These are phyloP conservation scores for Backusella macrospora DNA, from an alignment of 192 early-diverging fungal genomes.

Conservation along the genomic window DNA sequence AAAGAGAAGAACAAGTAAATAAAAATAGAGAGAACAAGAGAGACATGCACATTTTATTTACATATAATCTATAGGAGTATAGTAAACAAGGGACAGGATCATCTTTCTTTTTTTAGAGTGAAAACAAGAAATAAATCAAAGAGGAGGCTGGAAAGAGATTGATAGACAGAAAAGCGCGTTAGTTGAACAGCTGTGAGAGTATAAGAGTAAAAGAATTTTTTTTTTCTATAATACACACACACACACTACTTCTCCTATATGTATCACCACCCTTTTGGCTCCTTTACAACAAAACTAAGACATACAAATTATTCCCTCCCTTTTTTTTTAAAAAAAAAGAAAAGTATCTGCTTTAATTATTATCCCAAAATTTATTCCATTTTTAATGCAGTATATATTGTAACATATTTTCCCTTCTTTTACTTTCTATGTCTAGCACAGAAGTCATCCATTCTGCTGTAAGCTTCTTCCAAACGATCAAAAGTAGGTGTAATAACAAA, in stretches of 20 bases:
- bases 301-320: not conserved
- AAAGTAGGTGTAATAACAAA: slow-evolving; percentile 82
- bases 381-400: not conserved
- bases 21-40: too few relatives aligned
- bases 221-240: too few relatives aligned
- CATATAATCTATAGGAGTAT: too few relatives aligned
- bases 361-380: not conserved
- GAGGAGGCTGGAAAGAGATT: not conserved
- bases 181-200: slow-evolving; percentile 1
- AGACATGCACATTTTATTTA: too few relatives aligned
- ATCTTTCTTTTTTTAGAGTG: not conserved
- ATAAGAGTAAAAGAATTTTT: not conserved
- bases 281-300: not conserved
- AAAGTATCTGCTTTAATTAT: not conserved
- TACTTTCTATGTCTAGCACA: slow-evolving; percentile 63
- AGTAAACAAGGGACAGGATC: not conserved
- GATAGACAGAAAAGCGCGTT: not conserved
- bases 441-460: slow-evolving; percentile 77
- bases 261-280: not conserved
- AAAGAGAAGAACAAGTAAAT: not conserved
- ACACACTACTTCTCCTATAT: slow-evolving; percentile 4
- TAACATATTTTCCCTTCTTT: not conserved
- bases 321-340: slow-evolving; percentile 3
- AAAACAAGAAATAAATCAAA: not conserved
- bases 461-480: slow-evolving; percentile 73